phyloP scores from a whole-genome alignment of 2,329 filamentous ascomycete genomes.

The Malbranchea zuffiana region DNA sequence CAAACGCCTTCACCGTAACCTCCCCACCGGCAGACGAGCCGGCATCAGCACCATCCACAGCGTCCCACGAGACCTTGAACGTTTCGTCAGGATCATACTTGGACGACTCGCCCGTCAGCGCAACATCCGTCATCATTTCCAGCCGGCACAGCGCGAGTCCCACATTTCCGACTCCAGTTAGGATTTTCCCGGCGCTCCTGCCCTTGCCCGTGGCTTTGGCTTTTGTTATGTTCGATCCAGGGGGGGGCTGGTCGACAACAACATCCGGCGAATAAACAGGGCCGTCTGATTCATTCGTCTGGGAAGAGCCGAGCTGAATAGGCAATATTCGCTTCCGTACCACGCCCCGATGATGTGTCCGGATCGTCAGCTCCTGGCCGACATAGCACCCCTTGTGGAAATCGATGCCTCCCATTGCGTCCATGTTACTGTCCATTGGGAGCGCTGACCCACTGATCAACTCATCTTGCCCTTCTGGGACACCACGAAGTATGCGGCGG shows the following conservation, averaged over 20 bases:
- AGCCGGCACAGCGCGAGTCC: constrained; percentile 78
- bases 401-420: constrained; percentile 74
- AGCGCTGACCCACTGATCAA: constrained; percentile 60
- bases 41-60: constrained; percentile 35
- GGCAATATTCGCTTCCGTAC: constrained; percentile 84
- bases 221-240: constrained; percentile 44
- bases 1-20: constrained; percentile 62
- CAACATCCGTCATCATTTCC: constrained; percentile 79
- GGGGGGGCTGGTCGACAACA: constrained; percentile 23
- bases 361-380: constrained; percentile 90
- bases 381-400: constrained; percentile 96
- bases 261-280: constrained; percentile 33
- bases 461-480: constrained; percentile 77
- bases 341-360: constrained; percentile 87
- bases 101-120: constrained; percentile 56
- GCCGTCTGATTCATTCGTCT: constrained; percentile 27
- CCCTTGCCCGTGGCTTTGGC: constrained; percentile 39
- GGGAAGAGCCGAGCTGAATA: constrained; percentile 53
- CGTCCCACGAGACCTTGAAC: constrained; percentile 48
- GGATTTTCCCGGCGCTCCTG: constrained; percentile 69
- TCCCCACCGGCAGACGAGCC: constrained; percentile 30
- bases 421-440: constrained; percentile 82
- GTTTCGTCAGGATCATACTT: constrained; percentile 50
- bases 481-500: constrained; percentile 65
- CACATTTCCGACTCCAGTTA: constrained; percentile 69